These are phyloP conservation scores for Diaporthe capsici DNA, from an alignment of 2,329 filamentous ascomycete genomes.

Conservation along the genomic window DNA sequence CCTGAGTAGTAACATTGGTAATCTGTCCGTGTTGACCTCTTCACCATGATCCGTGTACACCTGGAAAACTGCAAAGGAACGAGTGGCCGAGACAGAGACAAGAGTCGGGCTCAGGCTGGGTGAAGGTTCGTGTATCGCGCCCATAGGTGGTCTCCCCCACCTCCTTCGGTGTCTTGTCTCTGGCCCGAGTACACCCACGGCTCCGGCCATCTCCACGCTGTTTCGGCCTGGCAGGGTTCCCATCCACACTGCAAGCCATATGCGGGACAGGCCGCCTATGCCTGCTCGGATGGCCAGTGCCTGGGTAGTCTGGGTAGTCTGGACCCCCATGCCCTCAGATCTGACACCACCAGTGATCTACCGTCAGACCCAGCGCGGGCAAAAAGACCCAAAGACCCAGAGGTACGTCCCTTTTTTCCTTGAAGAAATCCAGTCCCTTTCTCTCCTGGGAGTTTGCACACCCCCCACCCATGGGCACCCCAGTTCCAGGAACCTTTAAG, in stretches of 20 bases:
- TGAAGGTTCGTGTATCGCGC: conserved; percentile 2
- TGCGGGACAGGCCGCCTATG: conserved; percentile 34
- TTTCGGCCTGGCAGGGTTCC: conserved; percentile 5
- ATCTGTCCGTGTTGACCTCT: background rate
- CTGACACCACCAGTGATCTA: conserved; percentile 13
- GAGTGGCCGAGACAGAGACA: background rate
- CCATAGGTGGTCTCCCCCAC: background rate
- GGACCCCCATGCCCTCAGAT: conserved; percentile 29
- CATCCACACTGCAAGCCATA: conserved; percentile 24
- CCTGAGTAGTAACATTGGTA: background rate
- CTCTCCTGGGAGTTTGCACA: background rate
- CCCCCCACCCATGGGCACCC: background rate
- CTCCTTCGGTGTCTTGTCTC: background rate
- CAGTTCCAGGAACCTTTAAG: conserved; percentile 6
- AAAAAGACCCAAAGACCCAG: conserved; percentile 29
- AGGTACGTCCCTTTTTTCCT: conserved; percentile 23
- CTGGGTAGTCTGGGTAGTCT: conserved; percentile 3
- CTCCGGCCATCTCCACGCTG: conserved; percentile 20
- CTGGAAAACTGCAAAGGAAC: background rate
- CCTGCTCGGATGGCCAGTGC: conserved; percentile 16
- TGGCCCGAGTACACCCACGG: conserved; percentile 14
- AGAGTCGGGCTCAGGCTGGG: background rate
- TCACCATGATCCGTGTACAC: background rate
- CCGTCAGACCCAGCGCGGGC: conserved; percentile 34
- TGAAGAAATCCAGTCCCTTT: background rate